Evolutionary conservation across 169 alveolate genomes (phyloP).

Genomic region (Plasmodium inui): DNA sequence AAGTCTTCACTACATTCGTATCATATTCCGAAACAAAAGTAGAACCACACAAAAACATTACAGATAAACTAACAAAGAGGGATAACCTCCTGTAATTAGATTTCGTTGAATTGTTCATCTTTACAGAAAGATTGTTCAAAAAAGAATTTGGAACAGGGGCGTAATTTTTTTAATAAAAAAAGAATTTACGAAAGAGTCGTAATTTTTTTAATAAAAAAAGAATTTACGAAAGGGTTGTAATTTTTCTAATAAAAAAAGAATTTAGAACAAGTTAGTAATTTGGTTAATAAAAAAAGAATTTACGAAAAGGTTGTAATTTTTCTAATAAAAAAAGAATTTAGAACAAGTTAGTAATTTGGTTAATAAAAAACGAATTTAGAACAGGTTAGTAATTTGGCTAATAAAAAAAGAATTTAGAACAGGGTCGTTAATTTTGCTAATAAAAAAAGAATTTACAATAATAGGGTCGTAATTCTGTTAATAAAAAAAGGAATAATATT

Average conservation of each 20-base stretch:
- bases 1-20: not conserved
- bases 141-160: not conserved
- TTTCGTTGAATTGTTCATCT: conserved; percentile 11
- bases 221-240: not conserved
- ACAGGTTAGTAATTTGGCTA: not conserved
- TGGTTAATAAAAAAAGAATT: not conserved
- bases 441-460: not conserved
- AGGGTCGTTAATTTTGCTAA: not conserved
- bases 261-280: not conserved
- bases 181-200: not conserved
- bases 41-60: not conserved
- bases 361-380: not conserved
- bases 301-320: not conserved
- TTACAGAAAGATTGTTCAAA: not conserved
- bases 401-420: not conserved
- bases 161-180: not conserved
- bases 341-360: not conserved
- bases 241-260: not conserved
- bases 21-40: not conserved
- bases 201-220: not conserved
- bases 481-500: not conserved
- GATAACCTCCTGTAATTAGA: not conserved
- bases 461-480: not conserved
- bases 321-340: not conserved
- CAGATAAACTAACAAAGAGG: not conserved